These are phyloP conservation scores for Stellera chamaejasme DNA, from an alignment of 345 rosid genomes.

Conservation along the genomic window DNA sequence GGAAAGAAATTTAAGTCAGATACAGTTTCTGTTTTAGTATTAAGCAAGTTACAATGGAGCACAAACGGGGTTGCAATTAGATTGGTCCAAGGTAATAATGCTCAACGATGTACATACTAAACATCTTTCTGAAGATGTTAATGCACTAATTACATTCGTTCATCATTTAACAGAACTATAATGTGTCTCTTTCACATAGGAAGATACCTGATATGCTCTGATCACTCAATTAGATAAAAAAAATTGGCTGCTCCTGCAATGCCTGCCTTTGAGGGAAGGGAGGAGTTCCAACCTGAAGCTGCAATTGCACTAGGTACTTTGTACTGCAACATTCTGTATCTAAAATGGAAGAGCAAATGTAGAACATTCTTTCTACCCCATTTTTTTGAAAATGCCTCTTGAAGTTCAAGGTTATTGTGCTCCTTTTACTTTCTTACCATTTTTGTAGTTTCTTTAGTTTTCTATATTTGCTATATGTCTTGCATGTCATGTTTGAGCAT, in stretches of 20 bases:
- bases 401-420: too few species aligned
- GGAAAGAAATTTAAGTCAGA: slow-evolving; percentile 34
- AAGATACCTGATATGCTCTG: slow-evolving; percentile 70
- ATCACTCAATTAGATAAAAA: slow-evolving; percentile 55
- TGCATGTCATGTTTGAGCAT: too few species aligned
- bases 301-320: slow-evolving; percentile 69
- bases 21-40: slow-evolving; percentile 32
- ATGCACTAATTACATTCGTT: not conserved
- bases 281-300: slow-evolving; percentile 82
- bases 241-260: slow-evolving; percentile 68
- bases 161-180: slow-evolving; percentile 60
- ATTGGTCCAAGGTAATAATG: slow-evolving; percentile 72
- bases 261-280: slow-evolving; percentile 75
- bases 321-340: not conserved
- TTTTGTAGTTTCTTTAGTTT: too few species aligned
- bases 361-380: too few species aligned
- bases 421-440: too few species aligned
- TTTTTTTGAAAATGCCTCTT: too few species aligned
- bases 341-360: too few species aligned
- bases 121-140: too few species aligned
- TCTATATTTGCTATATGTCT: too few species aligned
- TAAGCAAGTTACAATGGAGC: slow-evolving; percentile 90
- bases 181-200: slow-evolving; percentile 73
- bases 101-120: too few species aligned
- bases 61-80: slow-evolving; percentile 92